phyloP scores from a whole-genome alignment of 306 rosid species.

The Lathyrus oleraceus region DNA sequence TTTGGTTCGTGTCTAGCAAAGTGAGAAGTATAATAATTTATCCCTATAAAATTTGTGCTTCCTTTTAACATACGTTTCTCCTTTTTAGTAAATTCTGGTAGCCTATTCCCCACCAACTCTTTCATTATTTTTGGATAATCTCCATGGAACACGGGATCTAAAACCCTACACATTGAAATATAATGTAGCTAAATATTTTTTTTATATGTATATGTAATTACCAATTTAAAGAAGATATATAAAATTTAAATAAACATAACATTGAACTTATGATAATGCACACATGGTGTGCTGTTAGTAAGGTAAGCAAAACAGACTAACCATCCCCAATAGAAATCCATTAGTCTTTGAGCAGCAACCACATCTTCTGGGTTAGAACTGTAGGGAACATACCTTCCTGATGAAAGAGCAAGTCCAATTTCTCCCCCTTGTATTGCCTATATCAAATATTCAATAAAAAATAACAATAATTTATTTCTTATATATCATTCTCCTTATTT shows the following conservation, averaged over 20 bases:
- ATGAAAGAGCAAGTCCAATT: background rate
- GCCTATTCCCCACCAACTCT: slow-evolving; percentile 32
- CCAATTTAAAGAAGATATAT: no score
- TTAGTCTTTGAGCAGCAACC: background rate
- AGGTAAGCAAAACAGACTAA: background rate
- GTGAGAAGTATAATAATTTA: slow-evolving; percentile 44
- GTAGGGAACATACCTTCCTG: background rate
- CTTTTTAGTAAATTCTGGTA: slow-evolving; percentile 34
- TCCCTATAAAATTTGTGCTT: slow-evolving; percentile 36
- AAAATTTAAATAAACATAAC: no score
- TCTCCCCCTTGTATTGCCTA: background rate
- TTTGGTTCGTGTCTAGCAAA: slow-evolving; percentile 29
- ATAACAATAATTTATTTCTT: no score
- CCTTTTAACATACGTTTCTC: slow-evolving; percentile 31
- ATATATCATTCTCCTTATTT: no score
- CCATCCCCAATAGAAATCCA: background rate
- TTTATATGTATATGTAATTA: background rate
- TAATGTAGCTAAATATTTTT: background rate
- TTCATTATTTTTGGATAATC: slow-evolving; percentile 42
- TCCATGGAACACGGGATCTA: slow-evolving; percentile 36
- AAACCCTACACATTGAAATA: slow-evolving; percentile 31
- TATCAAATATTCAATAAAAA: no score
- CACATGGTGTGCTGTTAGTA: background rate
- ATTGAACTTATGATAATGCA: no score
- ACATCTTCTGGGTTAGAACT: background rate